A percentile compares a stretch with the other conserved stretches of the same genome.
Evolutionary conservation across 2,329 filamentous ascomycete species (phyloP).

Genomic region (Penicillium sp.): DNA sequence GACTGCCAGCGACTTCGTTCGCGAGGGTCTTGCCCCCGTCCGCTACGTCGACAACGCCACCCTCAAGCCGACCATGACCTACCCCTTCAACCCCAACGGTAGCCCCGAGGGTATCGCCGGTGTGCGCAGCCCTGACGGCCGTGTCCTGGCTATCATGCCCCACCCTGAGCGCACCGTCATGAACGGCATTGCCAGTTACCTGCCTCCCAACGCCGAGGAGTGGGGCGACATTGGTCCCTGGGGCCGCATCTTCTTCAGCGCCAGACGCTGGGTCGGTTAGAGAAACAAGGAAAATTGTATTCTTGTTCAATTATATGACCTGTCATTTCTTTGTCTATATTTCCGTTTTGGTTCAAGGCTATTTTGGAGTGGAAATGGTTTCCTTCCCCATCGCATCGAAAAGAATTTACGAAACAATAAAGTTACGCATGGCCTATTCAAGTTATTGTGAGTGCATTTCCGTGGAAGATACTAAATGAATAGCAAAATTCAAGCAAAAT

Average conservation of each 20-base stretch:
- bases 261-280: constrained; percentile 76
- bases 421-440: background rate
- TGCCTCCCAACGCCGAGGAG: constrained; percentile 58
- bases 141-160: constrained; percentile 85
- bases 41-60: constrained; percentile 81
- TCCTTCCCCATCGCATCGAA: constrained; percentile 4
- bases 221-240: constrained; percentile 83
- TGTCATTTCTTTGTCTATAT: constrained; percentile 14
- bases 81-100: constrained; percentile 87
- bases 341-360: constrained; percentile 2
- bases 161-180: constrained; percentile 87
- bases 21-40: constrained; percentile 66
- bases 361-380: constrained; percentile 14
- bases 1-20: constrained; percentile 50
- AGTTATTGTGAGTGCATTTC: constrained; percentile 1
- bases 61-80: constrained; percentile 65
- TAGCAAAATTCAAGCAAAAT: constrained; percentile 5
- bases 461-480: constrained; percentile 1
- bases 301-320: constrained; percentile 1
- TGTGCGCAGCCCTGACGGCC: constrained; percentile 69
- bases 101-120: constrained; percentile 76
- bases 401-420: constrained; percentile 16
- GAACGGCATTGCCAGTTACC: constrained; percentile 70
- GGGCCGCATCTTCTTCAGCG: constrained; percentile 80
- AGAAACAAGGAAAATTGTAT: background rate